Evolutionary conservation across 106 monocot species (phyloP), one percentile per base, ranked within the genome.

Genomic region (Dactylorhiza incarnata): DNA sequence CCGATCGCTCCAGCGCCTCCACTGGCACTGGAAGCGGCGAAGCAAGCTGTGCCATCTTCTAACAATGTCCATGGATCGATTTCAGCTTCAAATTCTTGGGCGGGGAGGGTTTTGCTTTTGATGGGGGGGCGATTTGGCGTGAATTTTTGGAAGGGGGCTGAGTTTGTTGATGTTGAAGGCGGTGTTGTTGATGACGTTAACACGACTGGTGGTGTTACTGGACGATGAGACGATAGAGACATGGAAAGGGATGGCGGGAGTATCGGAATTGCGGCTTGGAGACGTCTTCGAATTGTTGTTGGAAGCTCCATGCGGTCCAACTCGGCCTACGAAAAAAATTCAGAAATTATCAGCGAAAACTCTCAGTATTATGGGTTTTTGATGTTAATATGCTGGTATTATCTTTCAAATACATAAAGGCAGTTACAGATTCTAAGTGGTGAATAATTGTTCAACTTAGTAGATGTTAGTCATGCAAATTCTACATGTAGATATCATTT

Each of bases 61-160:
- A 99, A 85, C 70, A 99, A 71, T 0, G 91, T 92, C 99, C 99
- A 99, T 15, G 94, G 94, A 72, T 99, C 99, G 16, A 92, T 82
- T 80, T 99, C 94, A 71, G 82, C 80, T 15, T 99, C 92, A 10
- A 71, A 22, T 47, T 94, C 89, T 49, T 72, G 72, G 51, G 86
- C 67, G 37, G 77, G 71, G 45, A 80, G 22, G 45, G 71, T 25
- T 75, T 88, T 92, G 76, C 20, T 86, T 78, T 83, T 88, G 58
- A 77, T 73, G 7, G 85, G 25, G 44, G 80, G 58, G n/a, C 91
- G 85, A 6, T 71, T 15, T 5, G 74, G 37, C 50, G 84, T 68
- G 54, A 29, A 45, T 75, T 73, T 75, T 50, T 80, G 84, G 48
- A 85, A 77, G 26, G 71, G 69, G 47, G 74, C 75, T 66, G 79